Evolutionary conservation across 2,329 filamentous ascomycete species (phyloP).

Genomic region (Alternaria conjuncta): DNA sequence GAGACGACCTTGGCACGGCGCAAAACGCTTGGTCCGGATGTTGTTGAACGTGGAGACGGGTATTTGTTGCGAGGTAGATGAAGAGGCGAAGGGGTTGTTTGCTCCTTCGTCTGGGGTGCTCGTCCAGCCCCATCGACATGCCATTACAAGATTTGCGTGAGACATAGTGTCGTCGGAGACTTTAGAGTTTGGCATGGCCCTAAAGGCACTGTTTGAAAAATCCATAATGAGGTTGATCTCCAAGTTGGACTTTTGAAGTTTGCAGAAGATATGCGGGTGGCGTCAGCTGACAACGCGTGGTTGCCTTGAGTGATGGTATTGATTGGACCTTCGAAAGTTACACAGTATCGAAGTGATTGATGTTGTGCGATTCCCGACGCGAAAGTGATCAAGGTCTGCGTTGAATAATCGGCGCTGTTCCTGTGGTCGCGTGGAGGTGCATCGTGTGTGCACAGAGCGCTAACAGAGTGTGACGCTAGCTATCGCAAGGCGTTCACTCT

Average conservation of each 20-base stretch:
- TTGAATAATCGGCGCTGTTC: conserved; percentile 20
- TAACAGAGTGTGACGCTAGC: conserved; percentile 26
- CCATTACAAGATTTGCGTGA: conserved; percentile 41
- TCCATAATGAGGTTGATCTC: conserved; percentile 26
- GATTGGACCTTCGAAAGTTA: not conserved
- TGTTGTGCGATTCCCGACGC: not conserved
- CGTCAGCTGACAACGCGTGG: conserved; percentile 34
- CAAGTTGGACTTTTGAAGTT: not conserved
- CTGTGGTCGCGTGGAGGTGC: conserved; percentile 25
- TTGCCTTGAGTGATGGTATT: conserved; percentile 24
- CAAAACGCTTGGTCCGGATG: conserved; percentile 37
- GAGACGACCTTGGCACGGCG: conserved; percentile 42
- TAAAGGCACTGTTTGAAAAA: conserved; percentile 40
- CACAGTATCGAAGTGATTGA: conserved; percentile 4
- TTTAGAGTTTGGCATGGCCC: conserved; percentile 16
- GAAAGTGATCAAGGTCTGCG: conserved; percentile 11
- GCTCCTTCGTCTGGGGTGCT: conserved; percentile 29
- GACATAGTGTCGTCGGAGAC: conserved; percentile 43
- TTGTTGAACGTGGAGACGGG: conserved; percentile 24
- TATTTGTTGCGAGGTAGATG: conserved; percentile 12
- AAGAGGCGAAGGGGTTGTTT: conserved; percentile 9
- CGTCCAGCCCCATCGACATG: conserved; percentile 45
- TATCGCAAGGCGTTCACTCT: conserved; percentile 13
- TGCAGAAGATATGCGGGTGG: conserved; percentile 15
- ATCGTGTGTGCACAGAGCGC: conserved; percentile 35